Percentiles rank a stretch among this genome's conserved stretches.
These are phyloP conservation scores for carrot (Daucus carota) DNA, from an alignment of 129 eudicot species.

Conservation along the genomic window DNA sequence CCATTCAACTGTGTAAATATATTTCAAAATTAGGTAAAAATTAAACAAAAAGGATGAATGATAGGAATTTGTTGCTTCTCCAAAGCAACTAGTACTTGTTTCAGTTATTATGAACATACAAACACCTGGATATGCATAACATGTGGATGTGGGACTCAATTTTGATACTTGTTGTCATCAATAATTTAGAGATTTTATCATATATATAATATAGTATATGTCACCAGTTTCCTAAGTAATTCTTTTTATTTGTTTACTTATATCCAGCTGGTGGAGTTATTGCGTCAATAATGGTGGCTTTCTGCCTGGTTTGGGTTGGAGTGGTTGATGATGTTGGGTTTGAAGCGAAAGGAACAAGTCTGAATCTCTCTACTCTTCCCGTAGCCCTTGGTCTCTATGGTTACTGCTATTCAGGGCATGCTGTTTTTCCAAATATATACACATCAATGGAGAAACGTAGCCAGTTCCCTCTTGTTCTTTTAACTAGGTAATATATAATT, in stretches of 20 bases:
- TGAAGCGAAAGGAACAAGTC: slow-evolving; percentile 39
- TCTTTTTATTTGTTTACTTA: slow-evolving; percentile 1
- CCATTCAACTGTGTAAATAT: neutral
- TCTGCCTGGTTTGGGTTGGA: slow-evolving; percentile 86
- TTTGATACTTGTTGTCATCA: neutral
- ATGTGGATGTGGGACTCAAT: neutral
- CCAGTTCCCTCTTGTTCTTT: slow-evolving; percentile 64
- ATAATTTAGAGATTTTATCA: neutral
- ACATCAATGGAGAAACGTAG: slow-evolving; percentile 70
- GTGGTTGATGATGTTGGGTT: slow-evolving; percentile 57
- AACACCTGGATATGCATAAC: neutral
- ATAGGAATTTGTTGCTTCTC: neutral
- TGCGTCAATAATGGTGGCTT: slow-evolving; percentile 67
- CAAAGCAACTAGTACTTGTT: neutral
- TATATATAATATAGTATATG: neutral
- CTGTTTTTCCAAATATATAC: slow-evolving; percentile 89
- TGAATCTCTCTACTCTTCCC: slow-evolving; percentile 76
- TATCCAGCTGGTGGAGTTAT: slow-evolving; percentile 90
- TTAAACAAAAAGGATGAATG: neutral
- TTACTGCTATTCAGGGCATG: slow-evolving; percentile 90
- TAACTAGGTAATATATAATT: slow-evolving; percentile 46
- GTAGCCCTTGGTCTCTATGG: slow-evolving; percentile 95
- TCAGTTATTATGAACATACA: neutral
- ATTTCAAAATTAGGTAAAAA: neutral
- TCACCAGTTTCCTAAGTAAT: neutral